Evolutionary conservation across 225 moss, liverwort and hornwort species (phyloP), one percentile per base, ranked within the genome.

Genomic region (Pseudoscleropodium purum): DNA sequence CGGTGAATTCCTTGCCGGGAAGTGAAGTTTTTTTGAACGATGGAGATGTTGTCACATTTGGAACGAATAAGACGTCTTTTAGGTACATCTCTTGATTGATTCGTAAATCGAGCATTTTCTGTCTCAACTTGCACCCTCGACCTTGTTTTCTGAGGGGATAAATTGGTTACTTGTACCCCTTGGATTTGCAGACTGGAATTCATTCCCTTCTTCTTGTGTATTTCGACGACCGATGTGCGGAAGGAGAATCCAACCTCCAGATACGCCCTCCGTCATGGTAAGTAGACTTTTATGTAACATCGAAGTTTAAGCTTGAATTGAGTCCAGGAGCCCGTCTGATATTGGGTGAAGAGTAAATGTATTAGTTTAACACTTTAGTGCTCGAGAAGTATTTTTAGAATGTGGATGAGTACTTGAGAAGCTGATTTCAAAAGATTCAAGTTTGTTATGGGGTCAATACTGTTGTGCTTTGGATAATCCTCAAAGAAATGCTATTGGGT

Each of bases 1-100:
- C 97, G 37, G 79, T 97, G 56, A 92, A 75, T 79, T 91, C 94
- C 31, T 52, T 88, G 52, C 94, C 94, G 62, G 92, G 93, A 65
- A 89, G 88, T 86, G 89, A 89, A 90, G 92, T 86, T 75, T 13
- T 81, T 65, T 86, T 96, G 81, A 92, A 92, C 29, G 95, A 96
- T 84, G 95, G 93, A 65, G 96, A 96, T 84, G 19, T 91, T 70
- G 91, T 97, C 73, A 91, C 94, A 31, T 96, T 96, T 91, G 97
- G 97, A 86, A 96, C 92, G 86, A 93, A 90, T 39, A 93, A 93
- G 89, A 93, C 95, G 83, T 89, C 92, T 64, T 97, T 94, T 90
- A 94, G 96, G 97, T 97, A 81, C 45, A 13, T 84, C n/a, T 14
- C n/a, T 56, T 56, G 69, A 49, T 85, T 75, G 77, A 43, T 82